A percentile compares a stretch with the other conserved stretches of the same genome.
Conservation (phyloP, 441 rosid genomes). For the Jatropha podagrica region DNA sequence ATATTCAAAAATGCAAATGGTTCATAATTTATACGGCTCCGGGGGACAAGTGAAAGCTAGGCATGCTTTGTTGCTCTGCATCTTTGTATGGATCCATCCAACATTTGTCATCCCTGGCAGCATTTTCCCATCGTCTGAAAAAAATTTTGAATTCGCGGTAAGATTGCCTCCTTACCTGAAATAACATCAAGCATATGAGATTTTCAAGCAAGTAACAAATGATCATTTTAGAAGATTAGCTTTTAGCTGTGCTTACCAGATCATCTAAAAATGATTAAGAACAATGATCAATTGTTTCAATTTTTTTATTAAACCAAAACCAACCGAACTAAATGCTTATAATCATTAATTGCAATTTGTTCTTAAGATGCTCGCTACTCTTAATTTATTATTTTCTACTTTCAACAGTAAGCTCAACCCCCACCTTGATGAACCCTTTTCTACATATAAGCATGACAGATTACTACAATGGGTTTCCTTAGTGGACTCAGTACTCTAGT, state of each 20-base stretch:
- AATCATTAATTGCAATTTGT: not conserved
- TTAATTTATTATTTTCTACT: not conserved
- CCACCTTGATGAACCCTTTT: not conserved
- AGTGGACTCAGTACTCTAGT: not conserved
- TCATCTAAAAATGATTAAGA: too few species aligned
- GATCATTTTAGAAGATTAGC: not conserved
- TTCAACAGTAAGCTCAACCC: not conserved
- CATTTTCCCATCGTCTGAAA: conserved; percentile 48
- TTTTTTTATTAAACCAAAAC: too few species aligned
- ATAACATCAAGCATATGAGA: not conserved
- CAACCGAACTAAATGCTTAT: too few species aligned
- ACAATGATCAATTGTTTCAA: too few species aligned
- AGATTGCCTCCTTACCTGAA: conserved; percentile 70
- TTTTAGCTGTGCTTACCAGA: not conserved
- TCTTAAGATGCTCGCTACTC: not conserved
- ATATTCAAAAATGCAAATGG: not conserved
- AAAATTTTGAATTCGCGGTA: conserved; percentile 45
- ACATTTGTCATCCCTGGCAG: conserved; percentile 46
- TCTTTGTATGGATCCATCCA: conserved; percentile 58
- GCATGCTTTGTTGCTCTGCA: conserved; percentile 7
- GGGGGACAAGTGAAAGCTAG: not conserved
- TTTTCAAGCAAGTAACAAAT: not conserved
- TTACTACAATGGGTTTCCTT: not conserved
- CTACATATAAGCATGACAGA: not conserved
- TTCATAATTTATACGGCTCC: conserved; percentile 12